Base-by-base conservation (phyloP, 306 rosid genomes). In the Castanopsis chinensis region DNA sequence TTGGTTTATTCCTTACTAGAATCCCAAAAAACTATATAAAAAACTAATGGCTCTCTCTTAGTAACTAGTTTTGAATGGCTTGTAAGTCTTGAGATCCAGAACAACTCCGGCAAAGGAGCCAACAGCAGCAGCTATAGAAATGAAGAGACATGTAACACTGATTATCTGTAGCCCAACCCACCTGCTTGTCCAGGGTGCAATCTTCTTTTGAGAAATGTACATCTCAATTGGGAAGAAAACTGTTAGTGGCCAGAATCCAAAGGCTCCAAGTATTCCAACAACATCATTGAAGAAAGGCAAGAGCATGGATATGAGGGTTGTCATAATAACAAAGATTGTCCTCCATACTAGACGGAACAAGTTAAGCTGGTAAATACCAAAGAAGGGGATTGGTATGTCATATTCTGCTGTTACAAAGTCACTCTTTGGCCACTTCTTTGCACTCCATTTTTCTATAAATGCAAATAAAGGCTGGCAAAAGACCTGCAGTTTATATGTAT, bases 221-320 rank as follows among this genome's bases (percentile, higher is more conserved):
- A 92, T 90, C 55, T 90, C 97, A 5, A 92, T 82, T 19, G 97
- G 97, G 41, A 90, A 92, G 64, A 80, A 92, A 51, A 92, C 91
- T 1, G 94, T 87, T 19, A 92, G 78, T 4, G 94, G 94, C 97
- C 97, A 90, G 87, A 92, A 92, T 49, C 93, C 94, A 30, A 90
- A 89, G 70, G 97, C 93, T 52, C 97, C 97, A 43, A 92, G 90
- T 25, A 92, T 60, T 72, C 97, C 97, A 65, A 92, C 94, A 6
- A 92, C 87, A 61, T 92, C 94, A 18, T 92, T 89, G 97, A 92
- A 92, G 84, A 90, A 92, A 23, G 97, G 97, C 81, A 90, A 4
- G 57, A 92, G 78, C 95, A 92, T 87, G 57, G 97, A 88, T 52
- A 83, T 80, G 57, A 89, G 43, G 57, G 97, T 92, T 2, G 97